Conservation (phyloP, 192 early-diverging fungal species). For the Coemansia guatemalensis region DNA sequence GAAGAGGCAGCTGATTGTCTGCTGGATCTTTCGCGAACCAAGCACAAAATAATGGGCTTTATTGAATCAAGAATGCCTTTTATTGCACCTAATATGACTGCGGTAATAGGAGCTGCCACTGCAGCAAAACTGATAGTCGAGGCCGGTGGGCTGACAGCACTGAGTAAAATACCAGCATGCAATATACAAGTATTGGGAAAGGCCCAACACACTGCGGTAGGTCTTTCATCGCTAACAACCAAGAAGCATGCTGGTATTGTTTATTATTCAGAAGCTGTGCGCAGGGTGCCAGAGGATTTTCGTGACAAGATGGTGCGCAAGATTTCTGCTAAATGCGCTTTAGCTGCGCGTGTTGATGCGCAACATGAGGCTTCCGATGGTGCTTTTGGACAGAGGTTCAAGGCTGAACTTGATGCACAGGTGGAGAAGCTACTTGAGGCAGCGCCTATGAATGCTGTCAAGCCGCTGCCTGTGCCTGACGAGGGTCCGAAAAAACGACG, state of each 20-base stretch:
- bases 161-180: conserved; percentile 90
- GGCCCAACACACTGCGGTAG: conserved; percentile 21
- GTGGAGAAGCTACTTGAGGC: conserved; percentile 85
- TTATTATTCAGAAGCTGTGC: conserved; percentile 74
- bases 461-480: conserved; percentile 89
- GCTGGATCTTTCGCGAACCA: conserved; percentile 68
- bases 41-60: conserved; percentile 72
- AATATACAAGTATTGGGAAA: conserved; percentile 75
- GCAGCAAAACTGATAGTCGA: conserved; percentile 91
- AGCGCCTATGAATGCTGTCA: conserved; percentile 78
- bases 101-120: conserved; percentile 77
- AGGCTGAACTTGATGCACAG: conserved; percentile 82
- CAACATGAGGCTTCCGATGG: conserved; percentile 71
- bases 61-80: conserved; percentile 89
- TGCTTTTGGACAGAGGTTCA: conserved; percentile 64
- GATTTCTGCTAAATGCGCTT: conserved; percentile 76
- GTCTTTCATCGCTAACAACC: conserved; percentile 51
- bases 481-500: conserved; percentile 88
- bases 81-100: conserved; percentile 92
- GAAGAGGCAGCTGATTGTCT: no score
- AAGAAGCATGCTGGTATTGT: conserved; percentile 79
- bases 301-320: conserved; percentile 77
- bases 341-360: conserved; percentile 88
- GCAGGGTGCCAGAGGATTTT: conserved; percentile 67
- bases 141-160: conserved; percentile 81